These are phyloP conservation scores for Thielaviopsis ethacetica DNA, from an alignment of 2,329 filamentous ascomycete species.

Conservation along the genomic window DNA sequence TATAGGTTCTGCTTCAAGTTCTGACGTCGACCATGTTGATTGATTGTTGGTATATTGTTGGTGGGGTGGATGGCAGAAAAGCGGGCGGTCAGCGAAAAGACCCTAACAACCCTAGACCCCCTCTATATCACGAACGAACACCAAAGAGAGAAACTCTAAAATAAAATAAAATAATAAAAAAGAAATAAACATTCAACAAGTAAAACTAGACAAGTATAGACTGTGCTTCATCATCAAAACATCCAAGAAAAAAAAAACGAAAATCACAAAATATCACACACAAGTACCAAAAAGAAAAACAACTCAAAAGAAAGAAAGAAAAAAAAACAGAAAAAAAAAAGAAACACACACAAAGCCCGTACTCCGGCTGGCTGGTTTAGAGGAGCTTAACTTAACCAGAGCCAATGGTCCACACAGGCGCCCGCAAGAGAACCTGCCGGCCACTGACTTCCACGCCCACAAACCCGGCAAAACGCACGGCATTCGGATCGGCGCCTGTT, in stretches of 20 bases:
- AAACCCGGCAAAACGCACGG: conserved; percentile 62
- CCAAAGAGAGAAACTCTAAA: too few relatives aligned
- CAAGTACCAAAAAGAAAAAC: conserved; percentile 6
- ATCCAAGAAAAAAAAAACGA: neutral
- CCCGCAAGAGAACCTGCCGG: conserved; percentile 58
- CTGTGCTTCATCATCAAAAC: neutral
- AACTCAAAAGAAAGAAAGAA: conserved; percentile 13
- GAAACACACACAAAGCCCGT: conserved; percentile 9
- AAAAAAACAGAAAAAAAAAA: conserved; percentile 8
- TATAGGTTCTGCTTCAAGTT: neutral
- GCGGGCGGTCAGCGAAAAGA: too few relatives aligned
- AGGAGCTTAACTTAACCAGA: conserved; percentile 15
- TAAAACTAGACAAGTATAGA: neutral
- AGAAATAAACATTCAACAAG: neutral
- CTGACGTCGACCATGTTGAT: too few relatives aligned
- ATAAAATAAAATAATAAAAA: neutral
- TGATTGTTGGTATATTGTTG: too few relatives aligned
- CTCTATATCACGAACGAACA: too few relatives aligned
- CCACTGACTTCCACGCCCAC: conserved; percentile 59
- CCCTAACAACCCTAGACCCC: too few relatives aligned
- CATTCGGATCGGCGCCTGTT: conserved; percentile 28
- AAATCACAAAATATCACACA: neutral
- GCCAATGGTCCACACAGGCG: conserved; percentile 50
- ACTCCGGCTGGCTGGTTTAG: too few relatives aligned
- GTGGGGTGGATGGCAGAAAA: too few relatives aligned